Conservation (phyloP, 176 grass and related monocot species). For the Otatea glauca region DNA sequence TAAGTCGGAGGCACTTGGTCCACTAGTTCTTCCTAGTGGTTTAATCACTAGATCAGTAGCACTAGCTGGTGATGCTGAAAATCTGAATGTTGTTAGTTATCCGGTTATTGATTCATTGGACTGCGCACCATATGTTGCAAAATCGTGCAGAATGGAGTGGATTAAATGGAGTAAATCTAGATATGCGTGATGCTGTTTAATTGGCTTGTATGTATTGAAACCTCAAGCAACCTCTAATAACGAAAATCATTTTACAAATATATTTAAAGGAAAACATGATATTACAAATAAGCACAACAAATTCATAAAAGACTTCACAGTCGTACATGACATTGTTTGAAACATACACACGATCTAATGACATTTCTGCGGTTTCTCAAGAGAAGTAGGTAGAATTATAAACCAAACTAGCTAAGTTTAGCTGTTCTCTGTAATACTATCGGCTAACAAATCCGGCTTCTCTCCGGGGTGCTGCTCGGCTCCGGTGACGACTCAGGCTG, state of each 20-base stretch:
- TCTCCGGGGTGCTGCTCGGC: not conserved
- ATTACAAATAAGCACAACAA: not conserved
- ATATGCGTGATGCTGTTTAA: not conserved
- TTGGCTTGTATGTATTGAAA: not conserved
- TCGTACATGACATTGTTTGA: not conserved
- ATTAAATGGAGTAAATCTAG: not conserved
- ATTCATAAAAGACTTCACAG: not conserved
- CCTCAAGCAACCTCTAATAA: not conserved
- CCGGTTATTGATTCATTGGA: no score
- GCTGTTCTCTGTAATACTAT: not conserved
- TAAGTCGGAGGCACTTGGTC: not conserved
- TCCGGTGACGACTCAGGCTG: not conserved
- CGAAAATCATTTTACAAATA: not conserved
- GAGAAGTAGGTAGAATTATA: not conserved
- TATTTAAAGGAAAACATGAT: no score
- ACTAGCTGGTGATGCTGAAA: slow-evolving; percentile 9
- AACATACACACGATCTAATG: not conserved
- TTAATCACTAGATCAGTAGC: slow-evolving; percentile 19
- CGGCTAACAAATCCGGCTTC: not conserved
- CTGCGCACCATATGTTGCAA: no score
- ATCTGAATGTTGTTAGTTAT: slow-evolving; percentile 9
- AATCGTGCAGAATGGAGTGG: slow-evolving; percentile 1
- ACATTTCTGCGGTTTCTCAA: not conserved
- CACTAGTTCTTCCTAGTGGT: slow-evolving; percentile 27
- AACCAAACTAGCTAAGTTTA: not conserved